These are phyloP conservation scores for Microbotryomycetes sp. DNA, from an alignment of 1,284 basidiomycete genomes.

Conservation along the genomic window DNA sequence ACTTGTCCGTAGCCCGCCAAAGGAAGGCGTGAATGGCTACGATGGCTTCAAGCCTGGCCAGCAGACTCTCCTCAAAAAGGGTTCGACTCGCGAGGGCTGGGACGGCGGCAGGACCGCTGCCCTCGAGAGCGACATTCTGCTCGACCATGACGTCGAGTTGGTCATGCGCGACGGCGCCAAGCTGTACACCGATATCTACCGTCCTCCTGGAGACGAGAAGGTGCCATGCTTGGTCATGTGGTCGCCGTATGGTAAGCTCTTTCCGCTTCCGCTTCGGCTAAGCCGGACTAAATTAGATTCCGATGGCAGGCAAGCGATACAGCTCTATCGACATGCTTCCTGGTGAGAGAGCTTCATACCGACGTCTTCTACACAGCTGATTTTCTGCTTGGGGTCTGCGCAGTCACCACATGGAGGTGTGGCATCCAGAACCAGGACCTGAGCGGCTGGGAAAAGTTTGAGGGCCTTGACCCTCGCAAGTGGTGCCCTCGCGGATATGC, in stretches of 20 bases:
- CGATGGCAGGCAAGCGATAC: slow-evolving; percentile 5
- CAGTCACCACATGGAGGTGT: slow-evolving; percentile 10
- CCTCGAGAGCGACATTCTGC: slow-evolving; percentile 21
- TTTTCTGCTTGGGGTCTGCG: too few species aligned
- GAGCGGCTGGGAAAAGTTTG: slow-evolving; percentile 34
- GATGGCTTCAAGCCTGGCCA: slow-evolving; percentile 3
- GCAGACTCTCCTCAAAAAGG: slow-evolving; percentile 2
- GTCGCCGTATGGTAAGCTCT: slow-evolving; percentile 33
- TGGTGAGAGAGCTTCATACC: too few species aligned
- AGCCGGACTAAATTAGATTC: too few species aligned
- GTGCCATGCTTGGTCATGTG: slow-evolving; percentile 32
- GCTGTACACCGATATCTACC: slow-evolving; percentile 34
- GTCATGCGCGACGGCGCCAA: slow-evolving; percentile 32
- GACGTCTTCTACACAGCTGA: too few species aligned
- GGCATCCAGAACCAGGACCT: slow-evolving; percentile 4
- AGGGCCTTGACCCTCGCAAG: slow-evolving; percentile 41
- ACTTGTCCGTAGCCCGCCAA: neutral
- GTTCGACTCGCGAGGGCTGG: slow-evolving; percentile 6
- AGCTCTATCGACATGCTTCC: slow-evolving; percentile 15
- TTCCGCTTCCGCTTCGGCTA: neutral
- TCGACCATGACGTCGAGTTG: slow-evolving; percentile 30
- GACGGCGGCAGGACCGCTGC: slow-evolving; percentile 1
- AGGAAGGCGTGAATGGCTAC: slow-evolving; percentile 7
- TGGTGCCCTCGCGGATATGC: slow-evolving; percentile 35
- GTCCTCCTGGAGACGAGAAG: slow-evolving; percentile 24